Evolutionary conservation across 1,139 yeast genomes (phyloP).

Genomic region (Yamadazyma spencermartinsiae): DNA sequence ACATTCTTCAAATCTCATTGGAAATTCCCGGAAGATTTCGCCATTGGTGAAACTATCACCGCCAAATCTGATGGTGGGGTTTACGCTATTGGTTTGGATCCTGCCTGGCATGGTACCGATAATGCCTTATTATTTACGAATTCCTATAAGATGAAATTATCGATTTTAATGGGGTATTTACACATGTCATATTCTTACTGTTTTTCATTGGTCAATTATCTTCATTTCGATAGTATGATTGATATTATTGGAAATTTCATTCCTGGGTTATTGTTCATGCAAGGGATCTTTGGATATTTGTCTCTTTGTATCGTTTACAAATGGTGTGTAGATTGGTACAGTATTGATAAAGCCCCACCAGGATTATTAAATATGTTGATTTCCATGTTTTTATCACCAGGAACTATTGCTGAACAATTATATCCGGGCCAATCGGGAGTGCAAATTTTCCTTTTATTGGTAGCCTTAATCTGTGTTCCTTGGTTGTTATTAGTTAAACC

Average conservation of each 20-base stretch:
- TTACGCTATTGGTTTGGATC: constrained; percentile 70
- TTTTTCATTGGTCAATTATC: constrained; percentile 67
- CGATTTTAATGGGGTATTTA: constrained; percentile 74
- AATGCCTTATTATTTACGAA: constrained; percentile 71
- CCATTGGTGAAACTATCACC: constrained; percentile 55
- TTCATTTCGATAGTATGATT: constrained; percentile 56
- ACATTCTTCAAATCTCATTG: constrained; percentile 71
- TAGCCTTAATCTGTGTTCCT: constrained; percentile 76
- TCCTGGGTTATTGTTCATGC: constrained; percentile 82
- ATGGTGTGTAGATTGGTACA: constrained; percentile 79
- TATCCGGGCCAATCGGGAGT: constrained; percentile 63
- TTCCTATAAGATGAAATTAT: constrained; percentile 80
- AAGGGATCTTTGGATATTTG: constrained; percentile 77
- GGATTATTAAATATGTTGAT: constrained; percentile 80
- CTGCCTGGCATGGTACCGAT: constrained; percentile 83
- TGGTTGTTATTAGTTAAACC: constrained; percentile 74
- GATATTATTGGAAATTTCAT: constrained; percentile 77
- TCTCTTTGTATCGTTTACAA: constrained; percentile 72
- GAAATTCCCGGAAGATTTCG: constrained; percentile 66
- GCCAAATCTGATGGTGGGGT: constrained; percentile 55
- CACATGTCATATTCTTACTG: constrained; percentile 76
- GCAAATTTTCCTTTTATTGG: constrained; percentile 56
- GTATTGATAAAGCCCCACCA: constrained; percentile 70
- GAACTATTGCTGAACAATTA: constrained; percentile 64
- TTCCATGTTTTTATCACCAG: constrained; percentile 79